Percentiles rank a stretch among this genome's conserved stretches.
Conservation (phyloP, 306 rosid species). For the Vicia villosa region DNA sequence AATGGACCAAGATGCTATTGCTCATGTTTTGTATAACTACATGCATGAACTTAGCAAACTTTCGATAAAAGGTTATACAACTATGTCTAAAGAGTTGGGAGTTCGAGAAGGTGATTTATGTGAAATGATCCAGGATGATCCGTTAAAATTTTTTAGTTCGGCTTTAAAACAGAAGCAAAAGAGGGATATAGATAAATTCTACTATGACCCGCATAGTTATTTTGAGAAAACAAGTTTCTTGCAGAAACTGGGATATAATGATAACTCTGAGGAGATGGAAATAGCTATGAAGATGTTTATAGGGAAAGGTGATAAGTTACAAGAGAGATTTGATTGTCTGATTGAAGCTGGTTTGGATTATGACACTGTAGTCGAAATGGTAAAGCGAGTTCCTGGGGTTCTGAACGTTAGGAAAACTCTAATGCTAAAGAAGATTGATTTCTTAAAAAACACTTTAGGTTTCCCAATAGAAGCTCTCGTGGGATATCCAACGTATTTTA, state of each 20-base stretch:
- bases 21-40: conserved; percentile 45
- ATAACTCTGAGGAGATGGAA: conserved; percentile 81
- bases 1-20: conserved; percentile 62
- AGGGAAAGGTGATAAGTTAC: conserved; percentile 79
- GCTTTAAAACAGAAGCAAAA: conserved; percentile 49
- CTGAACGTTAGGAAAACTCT: conserved; percentile 58
- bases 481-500: conserved; percentile 64
- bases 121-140: conserved; percentile 60
- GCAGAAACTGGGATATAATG: conserved; percentile 62
- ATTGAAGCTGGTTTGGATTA: conserved; percentile 81
- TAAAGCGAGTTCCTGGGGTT: conserved; percentile 63
- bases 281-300: conserved; percentile 61
- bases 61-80: conserved; percentile 58
- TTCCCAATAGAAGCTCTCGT: conserved; percentile 63
- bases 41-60: conserved; percentile 46
- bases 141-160: conserved; percentile 50
- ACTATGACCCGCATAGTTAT: conserved; percentile 40
- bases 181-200: conserved; percentile 28
- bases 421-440: conserved; percentile 64
- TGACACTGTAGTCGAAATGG: conserved; percentile 46
- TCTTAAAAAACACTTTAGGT: conserved; percentile 48
- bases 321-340: conserved; percentile 83
- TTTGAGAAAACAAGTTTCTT: conserved; percentile 68
- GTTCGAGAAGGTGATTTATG: conserved; percentile 52
- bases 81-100: conserved; percentile 59